Conservation (phyloP, 2,329 filamentous ascomycete species). For the Scedosporium dehoogii region DNA sequence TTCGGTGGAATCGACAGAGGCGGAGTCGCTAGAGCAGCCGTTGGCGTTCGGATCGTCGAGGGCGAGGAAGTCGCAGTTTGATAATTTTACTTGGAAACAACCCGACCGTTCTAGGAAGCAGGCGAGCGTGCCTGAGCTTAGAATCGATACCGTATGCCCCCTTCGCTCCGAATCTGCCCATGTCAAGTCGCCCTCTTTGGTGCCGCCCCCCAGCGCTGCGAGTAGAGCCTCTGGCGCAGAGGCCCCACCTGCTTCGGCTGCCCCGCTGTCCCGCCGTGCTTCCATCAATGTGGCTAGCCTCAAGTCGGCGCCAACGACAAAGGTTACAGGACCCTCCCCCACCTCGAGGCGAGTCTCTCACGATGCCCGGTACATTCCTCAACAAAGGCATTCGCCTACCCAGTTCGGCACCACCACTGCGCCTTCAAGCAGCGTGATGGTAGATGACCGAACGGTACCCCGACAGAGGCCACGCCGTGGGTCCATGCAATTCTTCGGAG, state of each 20-base stretch:
- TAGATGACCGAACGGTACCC: not conserved
- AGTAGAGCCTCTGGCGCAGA: too few relatives aligned
- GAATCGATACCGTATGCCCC: conserved; percentile 4
- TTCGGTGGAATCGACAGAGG: too few relatives aligned
- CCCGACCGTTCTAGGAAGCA: not conserved
- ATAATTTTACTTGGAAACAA: not conserved
- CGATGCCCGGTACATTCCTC: conserved; percentile 33
- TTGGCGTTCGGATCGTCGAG: not conserved
- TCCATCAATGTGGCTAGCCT: not conserved
- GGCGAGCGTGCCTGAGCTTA: not conserved
- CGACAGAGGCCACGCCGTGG: conserved; percentile 6
- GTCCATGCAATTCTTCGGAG: not conserved
- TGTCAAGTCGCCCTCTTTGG: too few relatives aligned
- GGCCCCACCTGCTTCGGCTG: not conserved
- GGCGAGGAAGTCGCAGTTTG: not conserved
- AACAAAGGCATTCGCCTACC: conserved; percentile 33
- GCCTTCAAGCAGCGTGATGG: conserved; percentile 19
- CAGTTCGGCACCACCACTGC: conserved; percentile 47
- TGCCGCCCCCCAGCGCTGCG: too few relatives aligned
- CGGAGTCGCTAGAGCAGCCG: not conserved
- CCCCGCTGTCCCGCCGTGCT: not conserved
- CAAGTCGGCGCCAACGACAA: conserved; percentile 10
- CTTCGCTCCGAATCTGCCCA: conserved; percentile 1
- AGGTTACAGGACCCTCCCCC: not conserved
- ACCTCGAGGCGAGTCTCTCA: conserved; percentile 9